Evolutionary conservation across 1,284 basidiomycete genomes (phyloP), one percentile per base, ranked within the genome.

Genomic region (Flammula alnicola): DNA sequence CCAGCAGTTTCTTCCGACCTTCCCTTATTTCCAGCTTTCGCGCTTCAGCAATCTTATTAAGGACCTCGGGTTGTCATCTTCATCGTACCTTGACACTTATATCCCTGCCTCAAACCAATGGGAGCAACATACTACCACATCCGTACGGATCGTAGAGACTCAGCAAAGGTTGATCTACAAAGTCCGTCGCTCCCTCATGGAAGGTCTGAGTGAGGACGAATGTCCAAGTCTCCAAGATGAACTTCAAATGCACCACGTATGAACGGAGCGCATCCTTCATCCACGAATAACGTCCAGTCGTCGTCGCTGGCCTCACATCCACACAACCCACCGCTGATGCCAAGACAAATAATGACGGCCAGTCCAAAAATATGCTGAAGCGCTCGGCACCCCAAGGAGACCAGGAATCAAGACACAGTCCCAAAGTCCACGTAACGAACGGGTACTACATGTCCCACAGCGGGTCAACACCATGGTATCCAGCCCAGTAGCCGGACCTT

Each of bases 11-110:
- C 73, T 86, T 35, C 68, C 79, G 0, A 83, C 81, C 0, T 87
- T 86, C 56, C 84, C 85, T 0, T 75, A 80, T 26, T 84, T 87
- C 61, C 78, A 79, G 37, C 71, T 86, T n/a, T 74, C 78, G 4
- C 70, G 73, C 17, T 75, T 82, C 54, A 64, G 71, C 19, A 66
- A 76, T 29, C 70, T 88, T 45, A 72, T 81, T 4, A 60, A 68
- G 3, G 79, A 83, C 52, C 74, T 87, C 14, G 75, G 76, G 6
- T 67, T 87, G 11, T 68, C 71, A 0, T 44, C 71, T 0, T 65
- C 65, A 6, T 78, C 81, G 2, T 86, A 80, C 56, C 68, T 88
- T 36, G 85, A 88, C 54, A 72, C 79, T 1, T 88, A 78, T 63
- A 79, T 83, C 52, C 69, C 74, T 5, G 52, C 64, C 1, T 75